Conservation (phyloP, 352 stramenopile genomes). For the Pythium sp. region DNA sequence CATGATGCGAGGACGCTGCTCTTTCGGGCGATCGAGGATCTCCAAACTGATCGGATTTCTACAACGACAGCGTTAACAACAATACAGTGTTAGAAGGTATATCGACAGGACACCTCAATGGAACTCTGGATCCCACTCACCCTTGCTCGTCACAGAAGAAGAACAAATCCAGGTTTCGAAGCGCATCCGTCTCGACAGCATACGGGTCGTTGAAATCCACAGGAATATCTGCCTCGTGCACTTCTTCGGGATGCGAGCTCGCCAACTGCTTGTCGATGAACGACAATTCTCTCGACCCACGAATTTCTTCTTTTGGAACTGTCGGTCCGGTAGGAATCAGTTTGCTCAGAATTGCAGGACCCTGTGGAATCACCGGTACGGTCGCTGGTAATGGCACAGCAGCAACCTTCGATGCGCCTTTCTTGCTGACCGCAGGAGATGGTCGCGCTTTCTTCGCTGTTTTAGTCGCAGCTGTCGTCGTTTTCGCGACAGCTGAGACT, state of each 20-base stretch:
- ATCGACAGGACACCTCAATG: neutral
- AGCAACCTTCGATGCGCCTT: neutral
- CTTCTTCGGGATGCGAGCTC: conserved; percentile 40
- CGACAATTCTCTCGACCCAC: conserved; percentile 54
- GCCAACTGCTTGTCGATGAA: conserved; percentile 33
- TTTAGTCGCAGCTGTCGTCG: conserved; percentile 21
- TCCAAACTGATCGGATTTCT: conserved; percentile 79
- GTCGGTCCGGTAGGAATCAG: conserved; percentile 61
- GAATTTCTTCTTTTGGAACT: conserved; percentile 50
- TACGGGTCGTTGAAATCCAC: conserved; percentile 67
- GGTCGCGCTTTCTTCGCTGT: conserved; percentile 14
- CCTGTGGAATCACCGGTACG: conserved; percentile 4
- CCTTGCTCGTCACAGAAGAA: conserved; percentile 86
- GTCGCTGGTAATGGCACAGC: neutral
- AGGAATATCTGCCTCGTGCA: conserved; percentile 57
- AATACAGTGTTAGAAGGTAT: neutral
- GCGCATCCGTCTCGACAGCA: conserved; percentile 54
- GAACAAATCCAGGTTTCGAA: conserved; percentile 81
- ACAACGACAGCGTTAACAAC: neutral
- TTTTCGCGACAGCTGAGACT: conserved; percentile 14
- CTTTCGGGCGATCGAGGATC: conserved; percentile 70
- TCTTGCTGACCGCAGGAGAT: neutral
- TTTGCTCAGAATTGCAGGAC: conserved; percentile 43
- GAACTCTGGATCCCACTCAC: conserved; percentile 29
- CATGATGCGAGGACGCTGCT: conserved; percentile 80